Evolutionary conservation across 805 yeast genomes (phyloP).

Genomic region (Candida khao-thaluensis): DNA sequence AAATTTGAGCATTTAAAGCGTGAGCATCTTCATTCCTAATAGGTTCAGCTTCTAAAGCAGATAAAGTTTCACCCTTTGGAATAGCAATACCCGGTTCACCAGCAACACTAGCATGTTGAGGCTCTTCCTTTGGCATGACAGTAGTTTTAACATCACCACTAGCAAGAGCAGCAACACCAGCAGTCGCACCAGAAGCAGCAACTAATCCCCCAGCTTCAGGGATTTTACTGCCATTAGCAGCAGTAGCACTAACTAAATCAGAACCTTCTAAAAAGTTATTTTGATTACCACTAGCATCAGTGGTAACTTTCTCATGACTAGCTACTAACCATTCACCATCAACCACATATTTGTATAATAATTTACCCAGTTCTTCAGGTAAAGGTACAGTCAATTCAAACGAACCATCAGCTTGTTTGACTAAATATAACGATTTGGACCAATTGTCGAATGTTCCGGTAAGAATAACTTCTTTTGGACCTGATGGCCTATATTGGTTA

Average conservation of each 20-base stretch:
- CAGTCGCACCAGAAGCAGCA: constrained; percentile 35
- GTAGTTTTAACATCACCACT: constrained; percentile 25
- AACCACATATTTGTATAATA: constrained; percentile 62
- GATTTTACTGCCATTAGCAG: constrained; percentile 22
- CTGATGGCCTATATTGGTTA: constrained; percentile 45
- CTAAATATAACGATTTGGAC: constrained; percentile 58
- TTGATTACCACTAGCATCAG: constrained; percentile 49
- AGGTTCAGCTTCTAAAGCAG: constrained; percentile 62
- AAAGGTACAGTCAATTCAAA: constrained; percentile 61
- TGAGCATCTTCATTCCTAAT: constrained; percentile 48
- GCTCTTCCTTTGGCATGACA: constrained; percentile 36
- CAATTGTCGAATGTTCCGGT: constrained; percentile 73
- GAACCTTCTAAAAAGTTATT: constrained; percentile 48
- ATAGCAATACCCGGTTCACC: constrained; percentile 77
- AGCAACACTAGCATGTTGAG: constrained; percentile 32
- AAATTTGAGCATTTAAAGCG: constrained; percentile 49
- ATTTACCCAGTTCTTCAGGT: constrained; percentile 37
- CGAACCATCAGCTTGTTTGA: constrained; percentile 59
- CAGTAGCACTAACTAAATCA: constrained; percentile 27
- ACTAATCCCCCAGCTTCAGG: constrained; percentile 37
- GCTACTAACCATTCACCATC: constrained; percentile 64
- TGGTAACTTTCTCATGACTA: constrained; percentile 37
- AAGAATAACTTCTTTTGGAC: constrained; percentile 54
- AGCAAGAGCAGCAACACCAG: constrained; percentile 12
- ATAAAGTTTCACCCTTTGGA: constrained; percentile 61